phyloP scores from a whole-genome alignment of 257 asterid species.

The Capsicum pubescens region DNA sequence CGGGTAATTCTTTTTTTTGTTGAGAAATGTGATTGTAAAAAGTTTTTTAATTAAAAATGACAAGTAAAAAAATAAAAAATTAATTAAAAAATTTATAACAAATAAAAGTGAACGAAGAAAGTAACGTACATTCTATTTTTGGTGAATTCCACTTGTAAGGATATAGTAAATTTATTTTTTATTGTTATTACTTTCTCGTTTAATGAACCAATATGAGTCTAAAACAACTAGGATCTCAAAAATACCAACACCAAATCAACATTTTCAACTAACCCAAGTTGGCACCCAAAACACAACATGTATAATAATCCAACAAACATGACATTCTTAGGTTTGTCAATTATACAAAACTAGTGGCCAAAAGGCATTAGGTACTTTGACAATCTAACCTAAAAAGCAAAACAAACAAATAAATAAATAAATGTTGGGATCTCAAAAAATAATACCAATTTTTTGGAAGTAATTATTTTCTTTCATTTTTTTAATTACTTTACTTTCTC shows the following conservation, averaged over 20 bases:
- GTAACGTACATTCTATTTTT: too few species aligned
- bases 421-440: too few species aligned
- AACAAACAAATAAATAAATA: not conserved
- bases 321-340: not conserved
- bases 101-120: too few species aligned
- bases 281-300: conserved; percentile 8
- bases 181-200: not conserved
- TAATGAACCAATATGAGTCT: not conserved
- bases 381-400: not conserved
- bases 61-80: too few species aligned
- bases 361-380: conserved; percentile 4
- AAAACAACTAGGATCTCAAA: not conserved
- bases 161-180: too few species aligned
- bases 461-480: too few species aligned
- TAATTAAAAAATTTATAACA: too few species aligned
- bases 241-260: not conserved
- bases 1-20: not conserved
- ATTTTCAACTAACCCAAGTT: not conserved
- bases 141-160: too few species aligned
- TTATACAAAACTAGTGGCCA: not conserved
- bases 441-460: too few species aligned
- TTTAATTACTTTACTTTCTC: too few species aligned
- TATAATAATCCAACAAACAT: not conserved
- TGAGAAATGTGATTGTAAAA: not conserved
- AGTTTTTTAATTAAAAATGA: not conserved